Base-by-base conservation (phyloP, 2,329 filamentous ascomycete species). In the Lizonia empirigonia region DNA sequence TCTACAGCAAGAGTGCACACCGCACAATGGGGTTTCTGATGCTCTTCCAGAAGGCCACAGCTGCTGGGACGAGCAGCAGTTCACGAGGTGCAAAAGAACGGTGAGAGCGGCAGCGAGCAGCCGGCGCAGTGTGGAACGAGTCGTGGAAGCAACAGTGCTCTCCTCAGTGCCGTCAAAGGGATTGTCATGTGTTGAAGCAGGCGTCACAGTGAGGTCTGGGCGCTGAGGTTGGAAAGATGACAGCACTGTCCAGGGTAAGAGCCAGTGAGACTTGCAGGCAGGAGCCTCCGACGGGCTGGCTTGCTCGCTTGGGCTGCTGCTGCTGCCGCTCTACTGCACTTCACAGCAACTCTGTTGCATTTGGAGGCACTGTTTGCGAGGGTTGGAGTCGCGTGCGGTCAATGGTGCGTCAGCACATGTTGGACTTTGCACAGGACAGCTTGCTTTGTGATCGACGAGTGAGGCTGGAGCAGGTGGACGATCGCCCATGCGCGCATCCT, bases 391-490 rank as follows among this genome's bases (percentile, higher is more conserved):
- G 41, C 26, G 27, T 37, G 37, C 16, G 20, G 48, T 33, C 19
- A 30, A 15, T 12, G 19, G 20, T n/a, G 29, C 41, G 22, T 33
- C 36, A 33, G 32, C 13, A 37, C 32, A 32, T 33, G 34, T 15
- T 20, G 23, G n/a, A n/a, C n/a, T n/a, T n/a, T n/a, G n/a, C n/a
- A n/a, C n/a, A 35, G 48, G 30, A 23, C 33, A 12, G 42, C 18
- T 7, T 16, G 29, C 36, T 42, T 16, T 12, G 50, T 32, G 68
- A 71, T 71, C 67, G 60, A 60, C 70, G 56, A 69, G 64, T 70
- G 68, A 72, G 69, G 69, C 68, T 69, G 62, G 58, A 63, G 57
- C 48, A 41, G 16, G 27, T 44, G 64, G 56, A 46, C 53, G 66
- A 69, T 70, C 68, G 59, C 52, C 65, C 59, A 56, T 48, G 58